Base-by-base conservation (phyloP, 2,329 filamentous ascomycete genomes). In the Akanthomyces lecanii region DNA sequence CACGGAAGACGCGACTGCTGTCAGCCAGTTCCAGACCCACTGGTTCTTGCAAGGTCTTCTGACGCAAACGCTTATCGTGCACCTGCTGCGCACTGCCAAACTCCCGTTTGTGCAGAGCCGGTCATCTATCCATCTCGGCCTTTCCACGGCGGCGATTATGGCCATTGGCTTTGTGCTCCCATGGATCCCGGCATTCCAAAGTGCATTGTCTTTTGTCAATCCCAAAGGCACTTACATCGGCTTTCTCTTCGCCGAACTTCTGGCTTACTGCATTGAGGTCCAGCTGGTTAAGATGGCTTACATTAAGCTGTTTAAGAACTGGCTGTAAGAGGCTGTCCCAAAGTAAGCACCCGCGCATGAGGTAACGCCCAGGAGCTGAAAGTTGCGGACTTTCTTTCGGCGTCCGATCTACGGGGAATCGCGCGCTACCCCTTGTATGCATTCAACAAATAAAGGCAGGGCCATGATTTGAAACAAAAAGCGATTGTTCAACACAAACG, bases 61-160 rank as follows among this genome's bases (percentile, higher is more conserved):
- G 18, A 71, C 70, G 18, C 70, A 71, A 57, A 71, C 70, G 10
- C 66, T 71, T n/a, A 71, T 71, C 40, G 70, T 71, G 25, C 70
- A 71, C 42, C 42, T 71, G 33, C 53, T 71, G 53, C 68, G 70
- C 23, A 71, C 70, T 5, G 66, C 67, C 55, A 71, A 68, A 63
- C 45, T 71, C 18, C 70, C 70, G 1, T 70, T 71, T 45, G 18
- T 71, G 16, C 68, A 71, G 45, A 69, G 67, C 61, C 67, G 69
- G 21, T 67, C 66, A 1, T 64, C 69, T 0, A 50, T 52, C 11
- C 62, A 65, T 6, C 66, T 71, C 7, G 65, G 66, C 1, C 63
- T 71, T n/a, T 70, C 69, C 25, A 71, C 69, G 4, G 47, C 47
- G 5, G 50, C 62, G 55, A 68, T 71, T 61, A 71, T 71, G 69